These are phyloP conservation scores for Saprolegnia parasitica DNA, from an alignment of 352 stramenopile genomes.

Conservation along the genomic window DNA sequence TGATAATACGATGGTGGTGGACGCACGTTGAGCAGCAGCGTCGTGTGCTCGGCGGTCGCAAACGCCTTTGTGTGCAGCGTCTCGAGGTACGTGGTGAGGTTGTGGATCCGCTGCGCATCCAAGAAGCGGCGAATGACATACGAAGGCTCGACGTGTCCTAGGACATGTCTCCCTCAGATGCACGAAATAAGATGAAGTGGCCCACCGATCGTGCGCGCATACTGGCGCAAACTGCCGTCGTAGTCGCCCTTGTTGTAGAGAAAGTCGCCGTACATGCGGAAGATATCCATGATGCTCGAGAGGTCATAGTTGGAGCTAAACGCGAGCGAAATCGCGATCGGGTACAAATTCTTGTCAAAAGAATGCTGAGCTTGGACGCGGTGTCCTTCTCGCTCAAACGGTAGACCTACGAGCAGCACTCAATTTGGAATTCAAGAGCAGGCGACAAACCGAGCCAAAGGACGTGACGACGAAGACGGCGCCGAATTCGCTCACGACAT, in stretches of 20 bases:
- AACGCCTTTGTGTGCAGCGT: constrained; percentile 88
- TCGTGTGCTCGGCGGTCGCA: constrained; percentile 90
- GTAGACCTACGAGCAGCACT: constrained; percentile 76
- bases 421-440: background rate
- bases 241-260: constrained; percentile 97
- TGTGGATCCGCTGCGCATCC: constrained; percentile 95
- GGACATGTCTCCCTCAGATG: background rate
- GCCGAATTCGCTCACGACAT: constrained; percentile 82
- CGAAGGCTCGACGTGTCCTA: constrained; percentile 92
- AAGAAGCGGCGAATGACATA: constrained; percentile 98
- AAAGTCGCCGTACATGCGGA: constrained; percentile 96
- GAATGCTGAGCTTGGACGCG: constrained; percentile 93
- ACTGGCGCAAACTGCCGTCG: constrained; percentile 94
- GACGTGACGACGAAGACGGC: constrained; percentile 85
- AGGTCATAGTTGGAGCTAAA: constrained; percentile 93
- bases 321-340: constrained; percentile 96
- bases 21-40: constrained; percentile 81
- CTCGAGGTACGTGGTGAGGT: constrained; percentile 96
- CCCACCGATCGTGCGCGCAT: constrained; percentile 90
- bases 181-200: constrained; percentile 14
- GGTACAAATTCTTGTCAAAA: constrained; percentile 98
- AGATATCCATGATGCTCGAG: constrained; percentile 95
- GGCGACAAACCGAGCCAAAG: constrained; percentile 36
- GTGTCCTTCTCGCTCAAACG: constrained; percentile 93
- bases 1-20: constrained; percentile 1